These are phyloP conservation scores for Camellia sinensis DNA, from an alignment of 148 eudicot species.

Conservation along the genomic window DNA sequence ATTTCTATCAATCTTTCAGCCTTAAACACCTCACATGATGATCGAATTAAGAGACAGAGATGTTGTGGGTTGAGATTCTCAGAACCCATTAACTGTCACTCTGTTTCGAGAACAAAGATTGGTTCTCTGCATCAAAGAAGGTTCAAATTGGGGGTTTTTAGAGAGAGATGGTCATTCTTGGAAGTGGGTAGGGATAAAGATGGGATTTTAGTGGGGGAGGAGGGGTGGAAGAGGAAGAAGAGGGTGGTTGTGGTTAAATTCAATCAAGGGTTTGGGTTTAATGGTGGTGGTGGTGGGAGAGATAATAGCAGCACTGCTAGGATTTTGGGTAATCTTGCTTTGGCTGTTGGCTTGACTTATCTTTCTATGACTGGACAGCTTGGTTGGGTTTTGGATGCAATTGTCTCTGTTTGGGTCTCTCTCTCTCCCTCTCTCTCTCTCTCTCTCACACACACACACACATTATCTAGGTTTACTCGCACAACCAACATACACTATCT, in stretches of 20 bases:
- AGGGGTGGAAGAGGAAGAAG: conserved; percentile 27
- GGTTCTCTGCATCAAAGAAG: conserved; percentile 24
- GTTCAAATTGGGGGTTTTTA: conserved; percentile 21
- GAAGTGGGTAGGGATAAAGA: conserved; percentile 31
- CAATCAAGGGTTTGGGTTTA: conserved; percentile 50
- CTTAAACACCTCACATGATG: conserved; percentile 20
- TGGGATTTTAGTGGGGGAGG: conserved; percentile 39
- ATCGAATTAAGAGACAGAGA: conserved; percentile 23
- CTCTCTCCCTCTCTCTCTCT: conserved; percentile 23
- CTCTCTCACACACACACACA: neutral
- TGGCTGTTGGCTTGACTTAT: conserved; percentile 80
- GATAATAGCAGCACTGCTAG: conserved; percentile 44
- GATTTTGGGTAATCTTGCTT: conserved; percentile 68
- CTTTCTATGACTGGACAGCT: conserved; percentile 82
- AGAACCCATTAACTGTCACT: conserved; percentile 12
- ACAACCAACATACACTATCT: neutral
- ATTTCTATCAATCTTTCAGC: conserved; percentile 30
- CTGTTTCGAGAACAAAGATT: conserved; percentile 24
- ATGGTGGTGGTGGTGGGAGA: conserved; percentile 56
- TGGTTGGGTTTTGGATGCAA: conserved; percentile 89
- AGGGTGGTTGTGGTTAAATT: conserved; percentile 57
- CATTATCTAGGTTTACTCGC: too few species aligned
- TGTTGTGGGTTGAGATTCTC: conserved; percentile 9
- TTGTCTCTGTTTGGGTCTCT: conserved; percentile 86
- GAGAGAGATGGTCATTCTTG: conserved; percentile 24